Evolutionary conservation across 2,329 filamentous ascomycete genomes (phyloP), one percentile per base, ranked within the genome.

Genomic region (Leptographium lundbergii): DNA sequence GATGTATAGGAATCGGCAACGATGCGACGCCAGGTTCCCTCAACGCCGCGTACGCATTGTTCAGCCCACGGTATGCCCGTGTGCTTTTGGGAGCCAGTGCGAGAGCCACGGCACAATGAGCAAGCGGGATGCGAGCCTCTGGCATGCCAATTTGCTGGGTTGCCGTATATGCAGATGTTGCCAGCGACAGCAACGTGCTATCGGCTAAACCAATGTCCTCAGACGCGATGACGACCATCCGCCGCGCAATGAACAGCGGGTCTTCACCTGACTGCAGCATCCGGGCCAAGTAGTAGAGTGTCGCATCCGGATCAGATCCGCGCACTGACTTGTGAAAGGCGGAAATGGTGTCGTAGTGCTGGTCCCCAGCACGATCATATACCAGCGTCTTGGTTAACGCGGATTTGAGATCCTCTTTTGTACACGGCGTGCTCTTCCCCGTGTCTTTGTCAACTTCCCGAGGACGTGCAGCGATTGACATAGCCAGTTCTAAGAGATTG

Each of bases 241-340:
- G 86, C 1, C 94, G 84, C 6, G 94, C 92, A 59, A 99, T 86
- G 71, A 92, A 97, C 0, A 96, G 77, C 0, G 92, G 89, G 66
- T 97, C 94, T 72, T 97, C 92, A 61, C 92, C 92, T 0, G 89
- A 94, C 67, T 95, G 88, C 6, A 99, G 82, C 94, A 99, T 99
- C 42, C 94, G 86, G 0, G 89, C 89, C 1, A 99, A 82, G 70
- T 97, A 99, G 75, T 97, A 99, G 1, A 99, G 79, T 0, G 92
- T 81, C 0, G 92, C 94, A 70, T 97, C 88, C 0, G 92, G 72
- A 67, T 96, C 86, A 59, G 84, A 87, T 48, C 94, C 94, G 53
- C 94, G 87, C 11, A 97, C 86, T 2, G 91, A 91, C 68, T 99
- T 99, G 79, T 97, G 94, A 66, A 97, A 94, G 34, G 94, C 94